A percentile compares a stretch with the other conserved stretches of the same genome.
phyloP scores from a whole-genome alignment of 345 rosid species.

The Bruguiera parviflora region DNA sequence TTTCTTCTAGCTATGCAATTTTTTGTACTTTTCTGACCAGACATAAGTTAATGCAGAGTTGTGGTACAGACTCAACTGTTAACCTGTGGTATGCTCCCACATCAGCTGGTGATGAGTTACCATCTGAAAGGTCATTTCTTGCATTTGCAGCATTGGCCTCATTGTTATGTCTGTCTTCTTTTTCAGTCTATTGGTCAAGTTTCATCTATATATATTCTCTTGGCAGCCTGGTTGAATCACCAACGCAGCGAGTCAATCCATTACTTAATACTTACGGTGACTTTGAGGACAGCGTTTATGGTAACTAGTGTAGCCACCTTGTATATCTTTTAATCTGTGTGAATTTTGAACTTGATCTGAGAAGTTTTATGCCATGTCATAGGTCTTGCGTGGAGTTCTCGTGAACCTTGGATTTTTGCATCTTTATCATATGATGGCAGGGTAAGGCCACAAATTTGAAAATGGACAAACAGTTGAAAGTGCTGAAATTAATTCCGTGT shows the following conservation, averaged over 20 bases:
- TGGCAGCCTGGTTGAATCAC: conserved; percentile 20
- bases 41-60: conserved; percentile 52
- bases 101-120: conserved; percentile 37
- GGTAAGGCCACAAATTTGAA: conserved; percentile 43
- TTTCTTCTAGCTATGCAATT: conserved; percentile 6
- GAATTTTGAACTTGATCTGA: conserved; percentile 14
- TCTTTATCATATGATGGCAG: conserved; percentile 91
- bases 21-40: conserved; percentile 6
- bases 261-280: conserved; percentile 65
- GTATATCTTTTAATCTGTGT: background rate
- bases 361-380: conserved; percentile 14
- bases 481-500: background rate
- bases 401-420: conserved; percentile 86
- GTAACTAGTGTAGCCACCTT: conserved; percentile 33
- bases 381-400: conserved; percentile 93
- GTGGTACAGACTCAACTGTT: conserved; percentile 87
- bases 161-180: background rate
- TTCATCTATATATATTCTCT: conserved; percentile 4
- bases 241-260: conserved; percentile 11
- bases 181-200: background rate
- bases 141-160: background rate
- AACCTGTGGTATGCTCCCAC: conserved; percentile 75
- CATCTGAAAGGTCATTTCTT: conserved; percentile 49
- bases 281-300: conserved; percentile 87
- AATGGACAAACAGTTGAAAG: background rate